Evolutionary conservation across 306 rosid genomes (phyloP), one percentile per base, ranked within the genome.

Genomic region (Rubus parviflorus): DNA sequence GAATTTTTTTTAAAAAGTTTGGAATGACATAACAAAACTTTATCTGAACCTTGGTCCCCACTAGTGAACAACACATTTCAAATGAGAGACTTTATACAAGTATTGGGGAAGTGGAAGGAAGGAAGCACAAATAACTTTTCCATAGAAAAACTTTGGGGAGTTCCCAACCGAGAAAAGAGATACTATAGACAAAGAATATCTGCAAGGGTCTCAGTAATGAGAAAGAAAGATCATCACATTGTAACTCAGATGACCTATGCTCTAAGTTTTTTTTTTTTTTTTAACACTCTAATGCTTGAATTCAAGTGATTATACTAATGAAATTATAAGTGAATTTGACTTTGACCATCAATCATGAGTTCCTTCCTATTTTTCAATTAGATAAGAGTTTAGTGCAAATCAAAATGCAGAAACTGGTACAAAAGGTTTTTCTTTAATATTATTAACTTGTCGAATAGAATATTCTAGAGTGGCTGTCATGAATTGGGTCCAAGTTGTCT

Each of bases 91-190:
- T 65, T 17, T 40, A 40, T 19, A 16, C 70, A 65, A 65, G 51
- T 67, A 42, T 42, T 40, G 71, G 52, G 51, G 71, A 42, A 66
- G 23, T n/a, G 71, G 14, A 9, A 66, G 41, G 14, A 9, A 66
- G 41, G 35, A 64, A 23, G 47, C 2, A 30, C 35, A 30, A 30
- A 30, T 9, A 40, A 12, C 52, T 47, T 12, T 12, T 47, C 65
- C 65, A 12, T 30, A 23, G 37, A 60, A 10, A 60, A 23, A 38
- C 68, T 35, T 61, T 62, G 68, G 43, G 68, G 41, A 61, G 8
- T 61, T 61, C 67, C 67, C 67, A 30, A 61, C 42, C 67, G 19
- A 61, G 67, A 61, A 25, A 25, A 61, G 64, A 61, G 41, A 23
- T 4, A 23, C 25, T 60, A 17, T 30, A 6, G 67, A 61, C n/a